Conservation (phyloP, 768 basidiomycete genomes). For the Mycena vulgaris region DNA sequence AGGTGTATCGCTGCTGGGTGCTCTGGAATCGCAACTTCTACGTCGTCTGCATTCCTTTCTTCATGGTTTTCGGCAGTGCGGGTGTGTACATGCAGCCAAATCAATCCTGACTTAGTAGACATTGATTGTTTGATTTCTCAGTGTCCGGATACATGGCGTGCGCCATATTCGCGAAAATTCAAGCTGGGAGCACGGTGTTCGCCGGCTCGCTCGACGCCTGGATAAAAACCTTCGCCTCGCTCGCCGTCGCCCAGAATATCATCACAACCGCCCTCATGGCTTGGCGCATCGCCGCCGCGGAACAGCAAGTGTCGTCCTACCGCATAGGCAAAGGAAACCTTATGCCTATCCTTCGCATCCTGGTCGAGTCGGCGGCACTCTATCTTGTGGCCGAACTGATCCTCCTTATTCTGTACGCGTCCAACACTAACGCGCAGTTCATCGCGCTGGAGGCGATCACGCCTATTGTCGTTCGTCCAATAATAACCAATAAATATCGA, state of each 20-base stretch:
- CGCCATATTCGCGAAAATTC: slow-evolving; percentile 30
- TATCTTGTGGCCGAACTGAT: slow-evolving; percentile 35
- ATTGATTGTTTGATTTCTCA: neutral
- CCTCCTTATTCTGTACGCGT: slow-evolving; percentile 36
- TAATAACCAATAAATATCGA: neutral
- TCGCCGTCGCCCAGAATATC: slow-evolving; percentile 42
- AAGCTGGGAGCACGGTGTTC: slow-evolving; percentile 33
- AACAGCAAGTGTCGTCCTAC: slow-evolving; percentile 20
- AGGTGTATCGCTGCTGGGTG: slow-evolving; percentile 37
- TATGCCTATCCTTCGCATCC: slow-evolving; percentile 38
- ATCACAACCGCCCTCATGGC: slow-evolving; percentile 43
- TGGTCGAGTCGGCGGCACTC: slow-evolving; percentile 42
- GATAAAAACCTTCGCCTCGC: slow-evolving; percentile 39
- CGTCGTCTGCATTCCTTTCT: slow-evolving; percentile 34
- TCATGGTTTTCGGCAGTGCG: slow-evolving; percentile 35
- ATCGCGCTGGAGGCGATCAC: slow-evolving; percentile 37
- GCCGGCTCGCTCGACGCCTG: slow-evolving; percentile 36
- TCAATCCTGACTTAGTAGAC: neutral
- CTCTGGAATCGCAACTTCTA: slow-evolving; percentile 37
- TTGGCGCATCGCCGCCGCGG: slow-evolving; percentile 40
- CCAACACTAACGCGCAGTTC: slow-evolving; percentile 40
- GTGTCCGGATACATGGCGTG: slow-evolving; percentile 37
- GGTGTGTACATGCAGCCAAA: slow-evolving; percentile 6
- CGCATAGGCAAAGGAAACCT: slow-evolving; percentile 30
- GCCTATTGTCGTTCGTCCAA: slow-evolving; percentile 30